Base-by-base conservation (phyloP, 2,329 filamentous ascomycete genomes). In the Fonsecaea pugnacius region DNA sequence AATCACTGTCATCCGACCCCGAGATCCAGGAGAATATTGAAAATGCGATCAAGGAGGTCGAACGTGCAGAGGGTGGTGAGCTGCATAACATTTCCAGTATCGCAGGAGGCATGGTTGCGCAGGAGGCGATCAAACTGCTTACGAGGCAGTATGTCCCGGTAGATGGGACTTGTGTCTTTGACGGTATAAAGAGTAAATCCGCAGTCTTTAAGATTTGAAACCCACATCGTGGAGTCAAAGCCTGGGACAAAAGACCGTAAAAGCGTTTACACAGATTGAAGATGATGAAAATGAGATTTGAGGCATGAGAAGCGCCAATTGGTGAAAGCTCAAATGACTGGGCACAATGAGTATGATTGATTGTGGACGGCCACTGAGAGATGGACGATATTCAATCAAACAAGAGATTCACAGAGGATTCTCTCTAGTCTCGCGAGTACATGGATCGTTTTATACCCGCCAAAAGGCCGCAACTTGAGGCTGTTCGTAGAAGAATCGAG, bases 11-110 rank as follows among this genome's bases (percentile, higher is more conserved):
- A 58, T 69, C 70, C 70, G 24, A 78, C 84, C 71, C 76, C 70
- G 65, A 78, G 76, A 67, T 75, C 73, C 46, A 78, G 80, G 50
- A 84, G 80, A 38, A 77, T 18, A 78, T 79, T 33, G 75, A 76
- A 12, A 79, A 87, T 70, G 82, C 84, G 14, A 83, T 87, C 0
- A 80, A 87, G 64, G 90, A 93, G 76, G 82, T 92, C 50, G 86
- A 89, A 36, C 87, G 96, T 65, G 90, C 91, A 38, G 88, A 87
- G 54, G 91, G 91, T 32, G 91, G 88, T 60, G 96, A 99, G 76
- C 80, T 99, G 65, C 95, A 99, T 80, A 98, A 97, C 75, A 91
- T 96, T 62, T 90, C 93, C 35, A 89, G 93, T 30, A 79, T 96
- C 62, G 90, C 89, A 1, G 96, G 95, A 33, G 96, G 95, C 2